Conservation (phyloP, 2,329 filamentous ascomycete genomes). For the Didymella pinodella region DNA sequence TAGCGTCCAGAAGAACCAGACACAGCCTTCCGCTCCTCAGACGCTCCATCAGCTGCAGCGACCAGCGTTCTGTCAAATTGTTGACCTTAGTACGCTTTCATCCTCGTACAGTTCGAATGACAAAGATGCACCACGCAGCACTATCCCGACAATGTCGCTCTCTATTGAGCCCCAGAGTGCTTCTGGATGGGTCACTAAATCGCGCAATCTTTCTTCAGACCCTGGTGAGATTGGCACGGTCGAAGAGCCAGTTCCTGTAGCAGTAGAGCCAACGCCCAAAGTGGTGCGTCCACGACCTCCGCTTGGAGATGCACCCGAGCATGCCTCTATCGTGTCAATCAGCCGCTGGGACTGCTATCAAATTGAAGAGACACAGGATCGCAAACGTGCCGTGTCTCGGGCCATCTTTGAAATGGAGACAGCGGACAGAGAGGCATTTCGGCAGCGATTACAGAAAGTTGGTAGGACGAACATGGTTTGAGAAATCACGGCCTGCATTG, state of each 20-base stretch:
- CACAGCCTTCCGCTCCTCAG: neutral
- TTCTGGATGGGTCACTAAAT: neutral
- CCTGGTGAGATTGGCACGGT: conserved; percentile 14
- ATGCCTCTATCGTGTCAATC: conserved; percentile 38
- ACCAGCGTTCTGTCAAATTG: conserved; percentile 14
- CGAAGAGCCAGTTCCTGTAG: conserved; percentile 5
- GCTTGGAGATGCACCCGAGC: conserved; percentile 32
- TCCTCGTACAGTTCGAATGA: conserved; percentile 15
- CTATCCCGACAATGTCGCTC: neutral
- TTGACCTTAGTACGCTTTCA: conserved; percentile 34
- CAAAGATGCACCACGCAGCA: neutral
- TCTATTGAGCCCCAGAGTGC: too few relatives aligned
- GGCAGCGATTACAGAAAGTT: conserved; percentile 31
- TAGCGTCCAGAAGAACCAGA: neutral
- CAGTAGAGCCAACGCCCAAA: neutral
- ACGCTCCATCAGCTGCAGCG: neutral
- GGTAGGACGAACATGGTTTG: conserved; percentile 29
- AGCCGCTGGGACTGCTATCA: conserved; percentile 46
- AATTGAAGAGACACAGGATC: conserved; percentile 51
- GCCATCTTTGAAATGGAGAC: conserved; percentile 46
- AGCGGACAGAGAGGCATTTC: conserved; percentile 32
- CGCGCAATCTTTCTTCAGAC: neutral
- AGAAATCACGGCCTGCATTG: conserved; percentile 37
- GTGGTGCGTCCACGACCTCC: neutral
- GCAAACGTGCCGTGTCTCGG: conserved; percentile 56